Conservation (phyloP, 106 monocot genomes). For the Dendrobium nobile region DNA sequence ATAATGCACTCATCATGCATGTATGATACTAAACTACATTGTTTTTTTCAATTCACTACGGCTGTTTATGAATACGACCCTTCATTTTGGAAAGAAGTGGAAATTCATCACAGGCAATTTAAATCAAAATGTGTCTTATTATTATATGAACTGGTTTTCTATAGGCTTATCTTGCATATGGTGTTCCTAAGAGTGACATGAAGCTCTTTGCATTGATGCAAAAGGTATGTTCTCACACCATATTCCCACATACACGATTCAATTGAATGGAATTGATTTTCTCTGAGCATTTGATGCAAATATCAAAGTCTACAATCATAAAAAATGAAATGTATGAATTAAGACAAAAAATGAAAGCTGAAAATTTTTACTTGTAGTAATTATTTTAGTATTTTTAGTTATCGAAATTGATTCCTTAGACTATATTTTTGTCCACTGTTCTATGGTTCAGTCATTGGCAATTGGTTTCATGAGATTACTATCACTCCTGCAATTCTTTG, state of each 20-base stretch:
- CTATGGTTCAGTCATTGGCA: not conserved
- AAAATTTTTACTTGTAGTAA: not conserved
- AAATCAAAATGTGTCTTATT: not conserved
- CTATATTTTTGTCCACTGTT: not conserved
- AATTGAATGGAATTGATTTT: not conserved
- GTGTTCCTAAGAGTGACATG: conserved; percentile 74
- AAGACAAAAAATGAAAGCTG: not conserved
- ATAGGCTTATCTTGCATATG: conserved; percentile 93
- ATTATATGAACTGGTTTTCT: conserved; percentile 7
- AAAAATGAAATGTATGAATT: not conserved
- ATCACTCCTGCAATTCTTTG: not conserved
- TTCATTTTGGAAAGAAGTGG: not conserved
- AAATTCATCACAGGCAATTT: not conserved
- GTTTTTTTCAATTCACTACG: not conserved
- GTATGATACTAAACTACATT: conserved; percentile 23
- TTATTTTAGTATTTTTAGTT: not conserved
- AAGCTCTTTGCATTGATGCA: conserved; percentile 86
- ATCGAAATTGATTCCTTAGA: not conserved
- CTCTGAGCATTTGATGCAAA: not conserved
- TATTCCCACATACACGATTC: not conserved
- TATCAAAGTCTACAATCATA: not conserved
- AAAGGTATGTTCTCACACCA: conserved; percentile 41
- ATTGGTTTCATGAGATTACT: not conserved
- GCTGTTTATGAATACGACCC: not conserved
- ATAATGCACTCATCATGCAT: conserved; percentile 94